Evolutionary conservation across 805 yeast species (phyloP), one percentile per base, ranked within the genome.

Genomic region (Wickerhamomyces ciferrii): DNA sequence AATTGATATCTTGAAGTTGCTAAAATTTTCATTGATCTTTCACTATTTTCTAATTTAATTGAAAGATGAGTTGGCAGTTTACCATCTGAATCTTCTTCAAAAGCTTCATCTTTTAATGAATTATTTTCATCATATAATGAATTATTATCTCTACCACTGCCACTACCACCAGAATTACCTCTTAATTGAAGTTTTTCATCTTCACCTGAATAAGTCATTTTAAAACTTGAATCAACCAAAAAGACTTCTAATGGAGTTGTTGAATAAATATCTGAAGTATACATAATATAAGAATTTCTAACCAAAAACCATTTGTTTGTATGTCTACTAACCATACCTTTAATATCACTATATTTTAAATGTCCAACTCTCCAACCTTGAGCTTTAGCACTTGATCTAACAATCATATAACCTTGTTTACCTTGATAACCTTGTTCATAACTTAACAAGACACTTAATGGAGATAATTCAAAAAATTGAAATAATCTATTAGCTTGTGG

Each of bases 291-390:
- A 1, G 96, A 84, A 59, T 83, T 84, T 47, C 98, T 76, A 2
- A 94, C 79, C 47, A 94, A 68, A 51, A 89, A 81, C 99, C 99
- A 94, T 64, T 94, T 94, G 37, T 83, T 83, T 0, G 95, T 83
- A 54, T 95, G 92, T 65, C 99, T 81, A 52, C 79, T 82, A 43
- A 92, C 85, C 96, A 94, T 89, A 34, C 87, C 90, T 53, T 79
- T 78, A 56, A 89, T 69, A 57, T 88, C 97, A 50, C 81, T 78
- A 8, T 87, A 80, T 50, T 78, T 81, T 65, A 89, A 79, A 60
- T 92, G 97, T 3, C 94, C 87, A 6, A 92, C 97, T 55, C 96
- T 74, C 98, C 99, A 94, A 2, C 99, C 98, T 61, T 89, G 96
- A 0, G 90, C 75, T 51, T 80, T 81, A 0, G 98, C 92, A 0